phyloP scores from a whole-genome alignment of 2,329 filamentous ascomycete genomes.

The Spiromastix sp. region DNA sequence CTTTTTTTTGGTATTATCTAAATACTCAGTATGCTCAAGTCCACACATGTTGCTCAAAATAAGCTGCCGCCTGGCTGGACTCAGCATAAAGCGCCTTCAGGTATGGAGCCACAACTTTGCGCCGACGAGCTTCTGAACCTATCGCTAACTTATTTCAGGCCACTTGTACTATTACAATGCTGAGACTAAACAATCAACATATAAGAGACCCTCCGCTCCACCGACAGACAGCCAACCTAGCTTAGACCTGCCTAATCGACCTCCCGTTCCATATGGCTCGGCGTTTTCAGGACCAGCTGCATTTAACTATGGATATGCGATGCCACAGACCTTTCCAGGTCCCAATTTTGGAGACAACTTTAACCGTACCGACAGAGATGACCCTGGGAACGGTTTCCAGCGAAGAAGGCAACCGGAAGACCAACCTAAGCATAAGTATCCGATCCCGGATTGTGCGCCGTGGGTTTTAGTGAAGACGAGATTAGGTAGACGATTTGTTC shows the following conservation, averaged over 20 bases:
- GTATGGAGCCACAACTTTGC: no score
- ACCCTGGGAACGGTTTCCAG: conserved; percentile 41
- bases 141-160: conserved; percentile 32
- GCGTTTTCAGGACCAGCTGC: conserved; percentile 32
- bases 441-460: conserved; percentile 70
- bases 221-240: conserved; percentile 11
- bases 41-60: conserved; percentile 59
- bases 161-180: conserved; percentile 85
- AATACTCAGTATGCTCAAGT: conserved; percentile 54
- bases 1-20: no score
- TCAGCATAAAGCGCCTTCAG: conserved; percentile 80
- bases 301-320: conserved; percentile 22
- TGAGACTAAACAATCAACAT: conserved; percentile 75
- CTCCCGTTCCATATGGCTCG: conserved; percentile 20
- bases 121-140: no score
- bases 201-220: conserved; percentile 56
- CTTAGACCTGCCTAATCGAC: conserved; percentile 5
- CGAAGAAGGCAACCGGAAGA: conserved; percentile 62
- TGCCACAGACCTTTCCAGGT: conserved; percentile 23
- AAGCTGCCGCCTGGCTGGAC: conserved; percentile 75
- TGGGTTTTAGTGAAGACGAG: conserved; percentile 95
- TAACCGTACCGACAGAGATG: conserved; percentile 37
- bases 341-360: conserved; percentile 15
- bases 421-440: conserved; percentile 66
- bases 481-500: conserved; percentile 77